These are phyloP conservation scores for Blastomyces emzantsi DNA, from an alignment of 2,329 filamentous ascomycete genomes.

Conservation along the genomic window DNA sequence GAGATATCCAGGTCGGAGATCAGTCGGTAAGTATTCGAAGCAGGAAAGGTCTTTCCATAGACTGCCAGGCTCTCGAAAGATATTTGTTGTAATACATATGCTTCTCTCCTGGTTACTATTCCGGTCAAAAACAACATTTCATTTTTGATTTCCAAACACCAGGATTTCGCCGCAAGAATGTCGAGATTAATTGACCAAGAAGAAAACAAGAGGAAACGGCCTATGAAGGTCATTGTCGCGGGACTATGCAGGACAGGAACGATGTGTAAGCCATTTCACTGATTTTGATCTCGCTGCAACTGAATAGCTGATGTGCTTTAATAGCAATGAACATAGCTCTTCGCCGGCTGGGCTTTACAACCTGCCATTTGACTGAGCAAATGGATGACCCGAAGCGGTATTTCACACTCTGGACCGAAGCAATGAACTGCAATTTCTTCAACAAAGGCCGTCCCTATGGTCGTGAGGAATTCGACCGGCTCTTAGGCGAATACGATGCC, in stretches of 20 bases:
- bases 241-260: constrained; percentile 8
- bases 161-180: not conserved
- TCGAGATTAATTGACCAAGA: constrained; percentile 6
- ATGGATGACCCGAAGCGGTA: constrained; percentile 7
- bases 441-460: constrained; percentile 22
- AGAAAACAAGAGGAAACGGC: constrained; percentile 2
- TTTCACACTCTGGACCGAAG: constrained; percentile 10
- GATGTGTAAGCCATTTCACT: constrained; percentile 2
- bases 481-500: constrained; percentile 9
- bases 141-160: not conserved
- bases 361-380: constrained; percentile 8
- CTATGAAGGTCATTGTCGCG: constrained; percentile 7
- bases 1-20: not conserved
- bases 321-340: constrained; percentile 8
- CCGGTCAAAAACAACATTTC: not conserved
- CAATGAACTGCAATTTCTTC: constrained; percentile 24
- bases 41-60: not conserved
- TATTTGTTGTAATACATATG: constrained; percentile 1
- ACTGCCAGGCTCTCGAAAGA: not conserved
- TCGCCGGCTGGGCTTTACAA: constrained; percentile 2
- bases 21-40: not conserved
- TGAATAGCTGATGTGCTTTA: not conserved
- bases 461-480: constrained; percentile 20
- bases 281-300: not conserved
- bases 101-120: not conserved